A percentile compares a stretch with the other conserved stretches of the same genome.
phyloP scores from a whole-genome alignment of 208 protist genomes.

The Leishmania turanica region DNA sequence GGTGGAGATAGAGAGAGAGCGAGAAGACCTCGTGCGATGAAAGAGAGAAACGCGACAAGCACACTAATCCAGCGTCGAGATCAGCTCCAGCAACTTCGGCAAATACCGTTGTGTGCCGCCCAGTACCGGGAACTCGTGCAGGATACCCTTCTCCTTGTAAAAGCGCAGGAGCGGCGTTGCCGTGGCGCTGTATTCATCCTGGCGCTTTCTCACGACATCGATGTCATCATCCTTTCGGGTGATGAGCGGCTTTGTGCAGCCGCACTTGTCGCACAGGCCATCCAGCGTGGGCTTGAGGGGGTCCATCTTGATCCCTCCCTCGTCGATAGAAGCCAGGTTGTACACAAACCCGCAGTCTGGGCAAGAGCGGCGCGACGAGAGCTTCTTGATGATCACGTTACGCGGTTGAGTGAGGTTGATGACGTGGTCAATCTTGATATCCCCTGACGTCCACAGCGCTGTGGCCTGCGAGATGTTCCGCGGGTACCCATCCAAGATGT shows the following conservation, averaged over 20 bases:
- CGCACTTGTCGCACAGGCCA: conserved; percentile 83
- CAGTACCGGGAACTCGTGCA: conserved; percentile 72
- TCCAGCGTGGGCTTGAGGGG: conserved; percentile 73
- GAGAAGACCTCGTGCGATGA: background rate
- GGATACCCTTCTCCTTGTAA: conserved; percentile 58
- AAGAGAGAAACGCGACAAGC: background rate
- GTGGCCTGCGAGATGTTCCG: conserved; percentile 88
- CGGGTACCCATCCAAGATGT: conserved; percentile 94
- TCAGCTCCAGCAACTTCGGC: conserved; percentile 70
- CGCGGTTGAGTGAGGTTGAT: conserved; percentile 79
- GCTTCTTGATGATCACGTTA: conserved; percentile 75
- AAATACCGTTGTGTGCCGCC: conserved; percentile 71
- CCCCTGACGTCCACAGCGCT: conserved; percentile 44
- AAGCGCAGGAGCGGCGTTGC: conserved; percentile 62
- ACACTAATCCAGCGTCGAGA: conserved; percentile 26
- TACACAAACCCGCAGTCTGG: conserved; percentile 75
- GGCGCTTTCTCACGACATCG: conserved; percentile 54
- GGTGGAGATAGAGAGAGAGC: background rate
- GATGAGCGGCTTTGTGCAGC: conserved; percentile 58
- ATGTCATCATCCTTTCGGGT: conserved; percentile 70
- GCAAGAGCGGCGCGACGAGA: conserved; percentile 72
- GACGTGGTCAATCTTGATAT: conserved; percentile 69
- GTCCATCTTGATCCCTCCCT: conserved; percentile 80
- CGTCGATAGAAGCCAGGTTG: conserved; percentile 73
- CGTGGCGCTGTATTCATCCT: conserved; percentile 63